Percentiles rank a stretch among this genome's conserved stretches.
Evolutionary conservation across 495 filamentous ascomycete species (phyloP).

Genomic region (Penicilliopsis zonata): DNA sequence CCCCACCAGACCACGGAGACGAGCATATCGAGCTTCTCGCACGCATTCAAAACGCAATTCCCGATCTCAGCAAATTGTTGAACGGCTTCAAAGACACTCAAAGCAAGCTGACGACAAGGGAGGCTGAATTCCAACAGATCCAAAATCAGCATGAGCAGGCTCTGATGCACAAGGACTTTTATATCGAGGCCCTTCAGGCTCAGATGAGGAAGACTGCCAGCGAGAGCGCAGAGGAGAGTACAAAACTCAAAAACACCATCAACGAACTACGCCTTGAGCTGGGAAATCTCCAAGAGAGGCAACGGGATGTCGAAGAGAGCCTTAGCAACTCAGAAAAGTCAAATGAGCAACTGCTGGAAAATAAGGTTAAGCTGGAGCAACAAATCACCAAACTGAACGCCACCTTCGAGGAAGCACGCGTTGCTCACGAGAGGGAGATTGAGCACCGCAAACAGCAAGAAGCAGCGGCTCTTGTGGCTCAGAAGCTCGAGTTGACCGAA

Average conservation of each 20-base stretch:
- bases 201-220: constrained; percentile 41
- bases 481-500: constrained; percentile 34
- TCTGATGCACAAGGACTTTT: constrained; percentile 38
- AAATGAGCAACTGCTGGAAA: constrained; percentile 26
- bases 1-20: constrained; percentile 19
- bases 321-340: constrained; percentile 25
- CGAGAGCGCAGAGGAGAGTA: constrained; percentile 36
- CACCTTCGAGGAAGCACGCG: constrained; percentile 29
- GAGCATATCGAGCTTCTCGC: constrained; percentile 34
- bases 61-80: constrained; percentile 36
- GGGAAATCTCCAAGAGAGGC: constrained; percentile 41
- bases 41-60: constrained; percentile 36
- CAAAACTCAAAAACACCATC: constrained; percentile 34
- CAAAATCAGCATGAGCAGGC: constrained; percentile 35
- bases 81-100: constrained; percentile 34
- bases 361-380: constrained; percentile 29
- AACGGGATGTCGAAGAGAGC: constrained; percentile 37
- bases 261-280: constrained; percentile 44
- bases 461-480: constrained; percentile 20
- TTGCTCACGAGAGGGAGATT: constrained; percentile 21
- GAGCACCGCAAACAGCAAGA: constrained; percentile 30
- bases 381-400: constrained; percentile 40
- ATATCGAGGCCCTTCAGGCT: constrained; percentile 38
- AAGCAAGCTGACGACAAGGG: constrained; percentile 27
- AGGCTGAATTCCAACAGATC: constrained; percentile 34